These are phyloP conservation scores for Scopulariopsis brevicaulis DNA, from an alignment of 2,329 filamentous ascomycete genomes.

Conservation along the genomic window DNA sequence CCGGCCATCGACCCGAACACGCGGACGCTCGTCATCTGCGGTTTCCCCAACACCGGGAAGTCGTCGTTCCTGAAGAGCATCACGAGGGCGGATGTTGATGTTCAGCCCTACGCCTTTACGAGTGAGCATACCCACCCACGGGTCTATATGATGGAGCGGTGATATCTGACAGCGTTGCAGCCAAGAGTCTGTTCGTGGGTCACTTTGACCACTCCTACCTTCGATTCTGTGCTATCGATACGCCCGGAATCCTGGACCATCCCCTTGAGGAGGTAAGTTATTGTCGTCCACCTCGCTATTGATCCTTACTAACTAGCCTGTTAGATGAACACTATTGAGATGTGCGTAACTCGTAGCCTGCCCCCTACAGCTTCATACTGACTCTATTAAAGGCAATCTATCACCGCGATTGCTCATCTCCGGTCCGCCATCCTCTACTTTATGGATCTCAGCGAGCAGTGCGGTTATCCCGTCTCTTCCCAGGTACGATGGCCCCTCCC, in stretches of 20 bases:
- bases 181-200: constrained; percentile 64
- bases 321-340: constrained; percentile 96
- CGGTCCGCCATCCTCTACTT: constrained; percentile 94
- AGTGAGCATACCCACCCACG: constrained; percentile 21
- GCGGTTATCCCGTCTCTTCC: constrained; percentile 82
- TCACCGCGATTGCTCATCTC: constrained; percentile 94
- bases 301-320: not conserved
- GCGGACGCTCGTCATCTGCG: constrained; percentile 87
- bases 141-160: not conserved
- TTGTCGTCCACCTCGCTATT: not conserved
- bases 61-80: constrained; percentile 90
- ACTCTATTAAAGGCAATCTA: constrained; percentile 32
- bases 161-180: not conserved
- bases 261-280: constrained; percentile 63
- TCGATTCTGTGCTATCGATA: constrained; percentile 72
- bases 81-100: constrained; percentile 88
- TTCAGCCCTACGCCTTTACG: constrained; percentile 97
- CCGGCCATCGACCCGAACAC: constrained; percentile 98
- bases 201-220: constrained; percentile 61
- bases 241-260: constrained; percentile 95
- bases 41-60: constrained; percentile 96
- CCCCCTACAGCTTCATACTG: constrained; percentile 1
- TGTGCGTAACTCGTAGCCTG: constrained; percentile 47
- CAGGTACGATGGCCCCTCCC: not conserved
- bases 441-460: constrained; percentile 95